A percentile compares a stretch with the other conserved stretches of the same genome.
phyloP scores from a whole-genome alignment of 1,139 yeast genomes.

The Sporopachydermia cereana region DNA sequence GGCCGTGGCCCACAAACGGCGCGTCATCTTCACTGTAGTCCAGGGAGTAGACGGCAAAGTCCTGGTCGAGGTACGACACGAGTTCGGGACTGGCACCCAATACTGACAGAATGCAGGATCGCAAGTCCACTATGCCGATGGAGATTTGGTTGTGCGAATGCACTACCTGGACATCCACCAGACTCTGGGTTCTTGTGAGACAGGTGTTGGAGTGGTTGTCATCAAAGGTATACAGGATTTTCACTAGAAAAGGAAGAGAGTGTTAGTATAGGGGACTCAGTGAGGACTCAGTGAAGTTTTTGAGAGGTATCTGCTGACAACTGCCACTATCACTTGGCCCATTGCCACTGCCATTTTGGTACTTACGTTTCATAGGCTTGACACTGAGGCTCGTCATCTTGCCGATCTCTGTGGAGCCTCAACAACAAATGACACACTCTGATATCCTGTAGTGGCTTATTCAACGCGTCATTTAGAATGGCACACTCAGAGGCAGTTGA shows the following conservation, averaged over 20 bases:
- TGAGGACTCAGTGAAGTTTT: too few species aligned
- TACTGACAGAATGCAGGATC: slow-evolving; percentile 22
- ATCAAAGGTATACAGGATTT: slow-evolving; percentile 26
- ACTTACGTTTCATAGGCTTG: slow-evolving; percentile 5
- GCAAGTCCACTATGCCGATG: slow-evolving; percentile 23
- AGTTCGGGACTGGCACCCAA: slow-evolving; percentile 26
- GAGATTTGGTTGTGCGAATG: slow-evolving; percentile 15
- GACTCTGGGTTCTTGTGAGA: slow-evolving; percentile 20
- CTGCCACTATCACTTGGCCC: too few species aligned
- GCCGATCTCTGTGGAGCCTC: neutral
- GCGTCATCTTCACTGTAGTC: slow-evolving; percentile 27
- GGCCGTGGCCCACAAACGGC: slow-evolving; percentile 31
- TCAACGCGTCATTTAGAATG: neutral
- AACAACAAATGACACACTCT: neutral
- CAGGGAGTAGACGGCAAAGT: slow-evolving; percentile 28
- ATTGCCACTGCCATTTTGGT: too few species aligned
- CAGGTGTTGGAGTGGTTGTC: slow-evolving; percentile 20
- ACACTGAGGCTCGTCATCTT: neutral
- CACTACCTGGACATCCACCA: slow-evolving; percentile 18
- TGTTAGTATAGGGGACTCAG: too few species aligned
- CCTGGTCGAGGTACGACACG: slow-evolving; percentile 19
- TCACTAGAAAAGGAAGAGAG: slow-evolving; percentile 14
- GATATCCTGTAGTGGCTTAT: neutral
- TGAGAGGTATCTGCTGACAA: too few species aligned
- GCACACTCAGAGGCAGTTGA: too few species aligned